A percentile compares a stretch with the other conserved stretches of the same genome.
Evolutionary conservation across 495 filamentous ascomycete genomes (phyloP).

Genomic region (Elasticomyces elasticus): DNA sequence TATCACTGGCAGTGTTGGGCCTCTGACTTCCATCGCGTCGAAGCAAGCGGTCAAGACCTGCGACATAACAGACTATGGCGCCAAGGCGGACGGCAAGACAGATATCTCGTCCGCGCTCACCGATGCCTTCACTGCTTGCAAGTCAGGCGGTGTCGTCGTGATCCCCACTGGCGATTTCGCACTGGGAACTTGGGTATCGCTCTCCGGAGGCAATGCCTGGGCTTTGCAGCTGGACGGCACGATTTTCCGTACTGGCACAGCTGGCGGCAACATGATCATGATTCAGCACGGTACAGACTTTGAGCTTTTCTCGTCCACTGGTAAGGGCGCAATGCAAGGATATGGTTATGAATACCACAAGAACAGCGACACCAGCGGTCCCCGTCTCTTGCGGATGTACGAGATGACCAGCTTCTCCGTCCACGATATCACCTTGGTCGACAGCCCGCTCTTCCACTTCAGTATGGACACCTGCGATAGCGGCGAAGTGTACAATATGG

Average conservation of each 20-base stretch:
- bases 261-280: conserved; percentile 35
- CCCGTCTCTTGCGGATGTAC: conserved; percentile 29
- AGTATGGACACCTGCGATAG: conserved; percentile 30
- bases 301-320: conserved; percentile 25
- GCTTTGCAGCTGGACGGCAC: conserved; percentile 33
- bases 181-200: conserved; percentile 30
- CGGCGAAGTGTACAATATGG: conserved; percentile 32
- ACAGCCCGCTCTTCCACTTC: conserved; percentile 32
- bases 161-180: conserved; percentile 28
- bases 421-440: conserved; percentile 32
- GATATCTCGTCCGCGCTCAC: conserved; percentile 15
- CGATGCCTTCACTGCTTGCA: conserved; percentile 27
- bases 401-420: conserved; percentile 26
- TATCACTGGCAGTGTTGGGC: conserved; percentile 15
- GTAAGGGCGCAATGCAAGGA: conserved; percentile 28
- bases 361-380: conserved; percentile 23
- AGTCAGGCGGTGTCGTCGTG: conserved; percentile 29
- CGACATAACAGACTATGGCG: conserved; percentile 26
- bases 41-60: conserved; percentile 24
- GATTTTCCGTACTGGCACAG: conserved; percentile 31
- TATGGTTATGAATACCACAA: conserved; percentile 31
- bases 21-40: conserved; percentile 16
- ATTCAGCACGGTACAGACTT: conserved; percentile 27
- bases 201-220: conserved; percentile 28
- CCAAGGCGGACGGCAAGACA: conserved; percentile 19